Evolutionary conservation across 345 rosid genomes (phyloP).

Genomic region (Stellera chamaejasme): DNA sequence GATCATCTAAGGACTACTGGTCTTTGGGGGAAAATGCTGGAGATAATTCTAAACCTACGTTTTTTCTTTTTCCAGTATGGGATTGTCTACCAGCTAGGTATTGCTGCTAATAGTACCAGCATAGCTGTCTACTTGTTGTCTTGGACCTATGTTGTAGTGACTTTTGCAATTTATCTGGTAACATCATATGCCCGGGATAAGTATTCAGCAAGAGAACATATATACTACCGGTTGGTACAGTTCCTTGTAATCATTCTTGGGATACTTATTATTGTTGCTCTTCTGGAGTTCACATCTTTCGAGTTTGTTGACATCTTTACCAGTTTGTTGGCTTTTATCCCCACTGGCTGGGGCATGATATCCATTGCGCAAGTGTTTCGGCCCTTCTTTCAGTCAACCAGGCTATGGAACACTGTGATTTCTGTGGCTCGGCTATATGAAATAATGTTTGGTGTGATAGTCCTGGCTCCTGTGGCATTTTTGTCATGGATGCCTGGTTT

Average conservation of each 20-base stretch:
- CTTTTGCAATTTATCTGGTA: slow-evolving; percentile 43
- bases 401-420: slow-evolving; percentile 62
- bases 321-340: slow-evolving; percentile 78
- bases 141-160: slow-evolving; percentile 60
- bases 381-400: slow-evolving; percentile 51
- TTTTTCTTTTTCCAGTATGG: slow-evolving; percentile 91
- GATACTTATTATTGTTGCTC: slow-evolving; percentile 46
- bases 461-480: slow-evolving; percentile 78
- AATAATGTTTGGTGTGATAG: slow-evolving; percentile 66
- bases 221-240: slow-evolving; percentile 81
- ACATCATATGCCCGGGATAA: slow-evolving; percentile 59
- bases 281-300: slow-evolving; percentile 60
- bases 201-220: slow-evolving; percentile 71
- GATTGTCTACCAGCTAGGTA: slow-evolving; percentile 72
- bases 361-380: slow-evolving; percentile 72
- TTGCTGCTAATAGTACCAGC: slow-evolving; percentile 43
- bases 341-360: slow-evolving; percentile 87
- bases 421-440: slow-evolving; percentile 83
- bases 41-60: slow-evolving; percentile 79
- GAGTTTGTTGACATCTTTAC: slow-evolving; percentile 58
- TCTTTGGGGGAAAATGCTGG: slow-evolving; percentile 66
- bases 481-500: slow-evolving; percentile 94
- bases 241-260: slow-evolving; percentile 56
- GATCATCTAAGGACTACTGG: slow-evolving; percentile 83
- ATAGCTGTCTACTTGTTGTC: slow-evolving; percentile 74